Evolutionary conservation across 2,329 filamentous ascomycete genomes (phyloP), one percentile per base, ranked within the genome.

Genomic region (Paecilomyces variotii): DNA sequence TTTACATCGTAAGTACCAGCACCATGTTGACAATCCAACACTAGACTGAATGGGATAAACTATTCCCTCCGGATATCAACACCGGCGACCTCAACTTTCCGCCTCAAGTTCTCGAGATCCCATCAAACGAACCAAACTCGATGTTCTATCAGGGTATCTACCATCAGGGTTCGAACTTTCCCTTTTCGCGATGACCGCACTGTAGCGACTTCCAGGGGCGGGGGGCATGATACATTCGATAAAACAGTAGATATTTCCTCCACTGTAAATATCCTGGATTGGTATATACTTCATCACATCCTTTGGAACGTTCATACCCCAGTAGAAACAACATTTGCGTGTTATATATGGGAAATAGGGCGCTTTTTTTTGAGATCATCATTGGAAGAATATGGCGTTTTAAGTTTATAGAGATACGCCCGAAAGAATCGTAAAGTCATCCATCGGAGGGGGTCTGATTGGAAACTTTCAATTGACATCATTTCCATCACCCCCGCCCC

Each of bases 1-100:
- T 50, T 12, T 25, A 19, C 5, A n/a, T 5, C 2, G 2, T 19
- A 50, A 52, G 39, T 28, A 25, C 39, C 25, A 12, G 10, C 32
- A 12, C 49, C 50, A 55, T 39, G 39, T 2, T 11, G 51, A 19
- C 52, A 56, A 57, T 32, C 56, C 54, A n/a, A 56, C 14, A 53
- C 10, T 56, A 72, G 70, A 61, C 64, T 30, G 70, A 73, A 68
- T 73, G 70, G 70, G 69, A 73, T 60, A 69, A 71, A 55, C 56
- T 73, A 28, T 72, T 72, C 53, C 70, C 71, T n/a, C 65, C 67
- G 6, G 65, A 76, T 30, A 74, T 82, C 24, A 84, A 85, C 64
- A 79, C 79, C 56, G 79, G 85, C 58, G 83, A 82, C 69, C 68
- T 74, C 53, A 67, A 77, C 60, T 79, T 84, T 71, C 79, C 81